Conservation (phyloP, 2,329 filamentous ascomycete species). For the Penicillium italicum region DNA sequence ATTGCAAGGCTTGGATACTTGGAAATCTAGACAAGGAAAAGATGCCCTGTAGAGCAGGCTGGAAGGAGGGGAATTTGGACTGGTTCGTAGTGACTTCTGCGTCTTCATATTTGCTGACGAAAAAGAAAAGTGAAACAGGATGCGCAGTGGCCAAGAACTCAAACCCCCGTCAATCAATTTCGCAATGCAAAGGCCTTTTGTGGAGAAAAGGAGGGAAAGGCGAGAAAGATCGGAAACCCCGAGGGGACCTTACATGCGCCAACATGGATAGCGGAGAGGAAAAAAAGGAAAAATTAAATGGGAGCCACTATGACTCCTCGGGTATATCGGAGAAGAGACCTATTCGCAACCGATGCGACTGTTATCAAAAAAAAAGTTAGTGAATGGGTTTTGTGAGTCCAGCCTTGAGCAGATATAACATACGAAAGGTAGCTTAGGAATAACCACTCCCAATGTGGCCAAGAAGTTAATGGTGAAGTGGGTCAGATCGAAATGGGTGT, state of each 20-base stretch:
- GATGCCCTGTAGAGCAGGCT: background rate
- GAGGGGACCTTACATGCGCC: conserved; percentile 18
- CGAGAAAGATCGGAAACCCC: conserved; percentile 13
- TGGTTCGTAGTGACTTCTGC: conserved; percentile 10
- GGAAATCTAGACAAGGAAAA: conserved; percentile 20
- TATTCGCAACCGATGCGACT: conserved; percentile 77
- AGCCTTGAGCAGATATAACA: conserved; percentile 41
- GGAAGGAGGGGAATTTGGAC: background rate
- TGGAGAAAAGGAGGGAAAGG: conserved; percentile 13
- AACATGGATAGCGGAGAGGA: conserved; percentile 19
- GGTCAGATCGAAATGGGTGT: conserved; percentile 94
- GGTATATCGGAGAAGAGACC: conserved; percentile 68
- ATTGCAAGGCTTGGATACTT: conserved; percentile 19
- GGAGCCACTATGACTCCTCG: conserved; percentile 51
- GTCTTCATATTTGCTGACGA: conserved; percentile 24
- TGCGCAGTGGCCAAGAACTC: conserved; percentile 17
- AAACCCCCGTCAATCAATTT: conserved; percentile 15
- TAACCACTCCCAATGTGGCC: conserved; percentile 85
- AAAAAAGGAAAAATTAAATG: conserved; percentile 12
- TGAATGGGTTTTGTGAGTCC: background rate
- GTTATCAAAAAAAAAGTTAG: conserved; percentile 30
- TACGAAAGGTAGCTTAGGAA: conserved; percentile 94
- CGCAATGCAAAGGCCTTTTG: conserved; percentile 24
- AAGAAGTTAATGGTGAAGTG: conserved; percentile 98
- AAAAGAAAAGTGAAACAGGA: conserved; percentile 5